Evolutionary conservation across 169 alveolate genomes (phyloP), one percentile per base, ranked within the genome.

Genomic region (Plasmodium inui): DNA sequence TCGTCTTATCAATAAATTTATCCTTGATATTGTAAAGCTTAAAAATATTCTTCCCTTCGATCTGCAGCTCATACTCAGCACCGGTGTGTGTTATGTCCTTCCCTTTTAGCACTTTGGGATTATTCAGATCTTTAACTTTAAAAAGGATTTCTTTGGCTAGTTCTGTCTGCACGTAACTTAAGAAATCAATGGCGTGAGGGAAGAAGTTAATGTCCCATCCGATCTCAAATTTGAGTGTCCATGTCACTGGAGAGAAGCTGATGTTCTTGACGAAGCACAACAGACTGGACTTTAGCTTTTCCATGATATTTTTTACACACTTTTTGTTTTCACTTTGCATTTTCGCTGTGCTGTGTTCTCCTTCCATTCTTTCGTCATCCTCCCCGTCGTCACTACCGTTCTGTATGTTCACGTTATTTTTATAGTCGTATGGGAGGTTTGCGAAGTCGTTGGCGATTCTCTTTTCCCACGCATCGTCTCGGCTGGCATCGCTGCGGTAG

Each of bases 11-110:
- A 41, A 99, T 94, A 76, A 95, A 95, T 82, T 97, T 98, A 74
- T 94, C 95, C 82, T 74, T 90, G n/a, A 96, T 82, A 80, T 89
- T 90, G 22, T 83, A 94, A 32, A 98, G 84, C 50, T 96, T 97
- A 82, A 96, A 97, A 91, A 98, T 95, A 90, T 98, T 98, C n/a
- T 96, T 95, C 19, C 98, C 98, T 84, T 96, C 97, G 78, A 98
- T 96, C 83, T 92, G 97, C 26, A 97, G 83, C 83, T 97, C 97
- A 82, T 83, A 95, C 53, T 96, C 96, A 34, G 82, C 84, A 22
- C 97, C 97, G 9, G 86, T 76, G 81, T 86, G 93, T 32, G 92
- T 94, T 53, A 82, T 84, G 10, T 92, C 86, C 46, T 82, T 93
- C 44, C 96, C 92, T 53, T 93, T 92, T 3, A 95, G 93, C n/a